Percentiles rank a stretch among this genome's conserved stretches.
Conservation (phyloP, 306 rosid species). For the Cyclanthera cordifolia region DNA sequence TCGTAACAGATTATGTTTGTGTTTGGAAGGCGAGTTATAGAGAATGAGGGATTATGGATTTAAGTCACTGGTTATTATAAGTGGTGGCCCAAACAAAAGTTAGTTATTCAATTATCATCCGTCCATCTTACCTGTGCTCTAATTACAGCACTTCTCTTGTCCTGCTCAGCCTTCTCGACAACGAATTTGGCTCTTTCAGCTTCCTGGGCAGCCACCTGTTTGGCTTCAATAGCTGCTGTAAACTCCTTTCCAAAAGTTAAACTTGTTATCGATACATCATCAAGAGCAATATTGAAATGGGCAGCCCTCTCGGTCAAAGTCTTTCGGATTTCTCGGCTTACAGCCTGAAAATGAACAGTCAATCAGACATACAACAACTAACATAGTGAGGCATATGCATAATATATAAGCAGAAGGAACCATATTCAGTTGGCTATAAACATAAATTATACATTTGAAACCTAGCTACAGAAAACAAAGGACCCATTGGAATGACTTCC, state of each 20-base stretch:
- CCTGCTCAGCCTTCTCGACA: conserved; percentile 84
- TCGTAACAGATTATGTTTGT: no score
- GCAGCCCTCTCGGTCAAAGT: conserved; percentile 66
- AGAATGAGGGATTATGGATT: no score
- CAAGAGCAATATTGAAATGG: conserved; percentile 70
- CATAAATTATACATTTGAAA: neutral
- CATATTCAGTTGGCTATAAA: neutral
- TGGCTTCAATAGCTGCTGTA: conserved; percentile 81
- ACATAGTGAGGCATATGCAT: neutral
- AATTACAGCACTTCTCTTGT: conserved; percentile 65
- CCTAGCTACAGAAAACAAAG: neutral
- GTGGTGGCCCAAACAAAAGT: neutral
- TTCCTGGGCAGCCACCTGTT: conserved; percentile 91
- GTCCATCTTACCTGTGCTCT: conserved; percentile 61
- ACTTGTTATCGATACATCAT: conserved; percentile 74
- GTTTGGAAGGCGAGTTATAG: no score
- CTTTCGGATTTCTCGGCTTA: conserved; percentile 71
- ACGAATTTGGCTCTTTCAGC: conserved; percentile 89
- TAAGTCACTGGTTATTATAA: no score
- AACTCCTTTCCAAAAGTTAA: conserved; percentile 72
- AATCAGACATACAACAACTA: neutral
- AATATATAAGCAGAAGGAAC: neutral
- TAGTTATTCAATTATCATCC: neutral
- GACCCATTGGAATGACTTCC: neutral
- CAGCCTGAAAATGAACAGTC: conserved; percentile 32